Evolutionary conservation across 129 eudicot genomes (phyloP).

Genomic region (Daucus carota): DNA sequence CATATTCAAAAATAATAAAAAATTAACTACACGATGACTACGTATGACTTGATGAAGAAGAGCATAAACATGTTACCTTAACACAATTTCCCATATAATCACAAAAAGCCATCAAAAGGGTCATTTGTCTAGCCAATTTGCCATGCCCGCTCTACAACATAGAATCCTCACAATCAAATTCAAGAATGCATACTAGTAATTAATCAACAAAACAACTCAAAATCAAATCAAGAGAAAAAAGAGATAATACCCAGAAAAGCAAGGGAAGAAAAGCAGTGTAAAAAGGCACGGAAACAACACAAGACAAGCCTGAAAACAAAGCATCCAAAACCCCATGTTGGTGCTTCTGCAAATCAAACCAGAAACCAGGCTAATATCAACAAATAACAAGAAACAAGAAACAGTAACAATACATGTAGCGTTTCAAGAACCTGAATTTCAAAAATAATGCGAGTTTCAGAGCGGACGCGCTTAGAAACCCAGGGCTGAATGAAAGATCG

Average conservation of each 20-base stretch:
- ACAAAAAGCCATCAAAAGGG: constrained; percentile 85
- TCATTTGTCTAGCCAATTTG: constrained; percentile 91
- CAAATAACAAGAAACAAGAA: constrained; percentile 7
- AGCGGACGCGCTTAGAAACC: constrained; percentile 39
- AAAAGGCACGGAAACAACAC: constrained; percentile 94
- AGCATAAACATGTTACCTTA: constrained; percentile 40
- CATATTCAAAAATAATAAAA: constrained; percentile 1
- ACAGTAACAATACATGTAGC: background rate
- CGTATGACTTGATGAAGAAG: constrained; percentile 1
- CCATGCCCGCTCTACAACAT: constrained; percentile 92
- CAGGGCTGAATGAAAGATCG: constrained; percentile 77
- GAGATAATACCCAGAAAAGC: constrained; percentile 83
- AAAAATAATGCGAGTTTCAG: constrained; percentile 43
- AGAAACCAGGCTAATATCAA: constrained; percentile 12
- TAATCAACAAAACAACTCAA: background rate
- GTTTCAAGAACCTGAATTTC: constrained; percentile 65
- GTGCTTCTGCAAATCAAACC: constrained; percentile 63
- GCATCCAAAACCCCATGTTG: constrained; percentile 61
- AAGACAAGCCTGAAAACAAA: constrained; percentile 69
- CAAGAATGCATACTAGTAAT: background rate
- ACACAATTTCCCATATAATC: constrained; percentile 82
- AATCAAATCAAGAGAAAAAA: background rate
- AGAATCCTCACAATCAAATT: constrained; percentile 4
- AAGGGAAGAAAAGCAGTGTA: constrained; percentile 94
- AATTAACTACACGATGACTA: background rate